phyloP scores from a whole-genome alignment of 1,284 basidiomycete genomes.

The Ceratobasidium sp. region DNA sequence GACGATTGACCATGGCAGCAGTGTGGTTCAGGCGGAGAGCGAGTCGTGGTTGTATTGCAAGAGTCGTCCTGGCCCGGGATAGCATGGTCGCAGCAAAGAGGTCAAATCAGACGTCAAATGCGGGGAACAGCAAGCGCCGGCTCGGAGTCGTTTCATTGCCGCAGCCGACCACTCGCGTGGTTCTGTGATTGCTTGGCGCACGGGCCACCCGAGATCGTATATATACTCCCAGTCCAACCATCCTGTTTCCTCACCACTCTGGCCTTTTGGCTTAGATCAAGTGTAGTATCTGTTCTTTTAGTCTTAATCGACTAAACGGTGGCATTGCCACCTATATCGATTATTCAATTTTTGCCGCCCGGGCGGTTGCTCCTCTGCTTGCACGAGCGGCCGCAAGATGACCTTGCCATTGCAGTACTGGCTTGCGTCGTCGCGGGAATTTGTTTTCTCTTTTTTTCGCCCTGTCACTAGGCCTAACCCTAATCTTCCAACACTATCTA shows the following conservation, averaged over 20 bases:
- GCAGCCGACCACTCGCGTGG: background rate
- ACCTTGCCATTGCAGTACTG: constrained; percentile 32
- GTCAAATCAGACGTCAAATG: background rate
- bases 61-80: constrained; percentile 5
- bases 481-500: constrained; percentile 3
- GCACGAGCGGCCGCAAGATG: constrained; percentile 38
- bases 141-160: background rate
- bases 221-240: background rate
- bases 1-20: constrained; percentile 31
- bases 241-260: constrained; percentile 68
- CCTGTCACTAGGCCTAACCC: constrained; percentile 22
- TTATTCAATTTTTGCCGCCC: constrained; percentile 40
- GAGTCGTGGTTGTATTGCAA: constrained; percentile 8
- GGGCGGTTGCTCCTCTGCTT: constrained; percentile 38
- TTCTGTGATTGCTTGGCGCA: constrained; percentile 8
- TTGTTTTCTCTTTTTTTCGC: constrained; percentile 14
- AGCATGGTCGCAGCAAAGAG: constrained; percentile 13
- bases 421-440: constrained; percentile 34
- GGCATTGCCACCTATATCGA: constrained; percentile 38
- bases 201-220: background rate
- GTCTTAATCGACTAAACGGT: constrained; percentile 40
- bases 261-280: constrained; percentile 97
- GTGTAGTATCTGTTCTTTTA: constrained; percentile 94
- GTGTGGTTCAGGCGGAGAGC: background rate
- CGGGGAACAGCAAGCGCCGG: background rate